A percentile compares a stretch with the other conserved stretches of the same genome.
phyloP scores from a whole-genome alignment of 2,329 filamentous ascomycete genomes.

The Ophiocordyceps camponoti-saundersi region DNA sequence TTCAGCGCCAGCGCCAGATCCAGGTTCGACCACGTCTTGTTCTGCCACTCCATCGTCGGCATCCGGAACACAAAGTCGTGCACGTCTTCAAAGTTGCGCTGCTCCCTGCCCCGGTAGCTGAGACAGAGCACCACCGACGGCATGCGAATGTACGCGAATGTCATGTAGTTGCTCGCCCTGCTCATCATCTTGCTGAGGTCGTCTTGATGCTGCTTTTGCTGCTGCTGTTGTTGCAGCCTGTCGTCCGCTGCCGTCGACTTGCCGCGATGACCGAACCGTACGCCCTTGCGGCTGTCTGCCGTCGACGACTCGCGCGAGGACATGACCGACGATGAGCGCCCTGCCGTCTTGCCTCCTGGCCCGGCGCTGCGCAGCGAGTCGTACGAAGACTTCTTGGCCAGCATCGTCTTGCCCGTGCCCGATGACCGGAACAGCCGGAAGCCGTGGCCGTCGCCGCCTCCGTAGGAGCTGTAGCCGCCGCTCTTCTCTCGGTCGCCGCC shows the following conservation, averaged over 20 bases:
- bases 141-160: constrained; percentile 85
- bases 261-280: background rate
- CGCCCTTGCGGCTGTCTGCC: background rate
- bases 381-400: constrained; percentile 35
- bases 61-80: constrained; percentile 96
- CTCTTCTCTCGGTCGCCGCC: background rate
- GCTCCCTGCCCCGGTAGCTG: constrained; percentile 89
- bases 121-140: constrained; percentile 89
- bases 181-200: constrained; percentile 95
- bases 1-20: constrained; percentile 86
- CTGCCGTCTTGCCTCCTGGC: constrained; percentile 19
- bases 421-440: constrained; percentile 34
- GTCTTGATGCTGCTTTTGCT: constrained; percentile 48
- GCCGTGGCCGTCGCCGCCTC: constrained; percentile 28
- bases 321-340: constrained; percentile 27
- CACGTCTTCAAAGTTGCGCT: constrained; percentile 90
- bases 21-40: constrained; percentile 98
- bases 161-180: constrained; percentile 94
- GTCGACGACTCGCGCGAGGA: constrained; percentile 11
- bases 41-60: constrained; percentile 86
- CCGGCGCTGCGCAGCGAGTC: constrained; percentile 32
- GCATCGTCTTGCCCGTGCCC: constrained; percentile 22
- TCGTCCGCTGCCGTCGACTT: constrained; percentile 26
- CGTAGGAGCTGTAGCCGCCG: constrained; percentile 10
- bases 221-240: background rate